These are phyloP conservation scores for Isoetes taiwanensis DNA, from an alignment of 75 land plant species.

Conservation along the genomic window DNA sequence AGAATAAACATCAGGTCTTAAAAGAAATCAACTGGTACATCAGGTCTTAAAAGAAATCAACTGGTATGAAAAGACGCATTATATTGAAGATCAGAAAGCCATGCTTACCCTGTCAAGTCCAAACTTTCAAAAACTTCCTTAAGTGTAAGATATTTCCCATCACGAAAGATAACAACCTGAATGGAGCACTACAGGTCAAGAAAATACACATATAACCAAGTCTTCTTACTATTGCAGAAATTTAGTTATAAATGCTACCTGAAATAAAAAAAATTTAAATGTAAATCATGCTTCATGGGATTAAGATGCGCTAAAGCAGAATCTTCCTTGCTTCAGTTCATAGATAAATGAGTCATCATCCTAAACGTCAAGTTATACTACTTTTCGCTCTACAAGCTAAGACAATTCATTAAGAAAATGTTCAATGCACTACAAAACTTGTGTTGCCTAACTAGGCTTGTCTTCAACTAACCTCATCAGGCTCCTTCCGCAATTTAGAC, in stretches of 20 bases:
- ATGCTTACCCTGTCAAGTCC: constrained; percentile 74
- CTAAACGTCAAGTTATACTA: no score
- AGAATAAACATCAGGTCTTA: not conserved
- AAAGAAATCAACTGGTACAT: not conserved
- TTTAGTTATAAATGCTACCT: no score
- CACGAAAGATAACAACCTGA: constrained; percentile 94
- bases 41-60: not conserved
- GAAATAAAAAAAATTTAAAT: no score
- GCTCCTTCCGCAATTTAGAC: constrained; percentile 90
- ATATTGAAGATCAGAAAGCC: not conserved
- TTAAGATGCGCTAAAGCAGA: no score
- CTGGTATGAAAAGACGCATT: not conserved
- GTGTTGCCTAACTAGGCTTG: no score
- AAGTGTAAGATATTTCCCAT: constrained; percentile 83
- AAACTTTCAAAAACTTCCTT: constrained; percentile 93
- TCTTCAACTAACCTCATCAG: constrained; percentile 60
- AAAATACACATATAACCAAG: not conserved
- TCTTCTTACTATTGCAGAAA: no score
- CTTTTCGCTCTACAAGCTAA: no score
- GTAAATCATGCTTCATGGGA: no score
- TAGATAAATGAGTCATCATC: no score
- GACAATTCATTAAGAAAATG: no score
- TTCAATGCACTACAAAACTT: no score
- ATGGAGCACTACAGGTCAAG: not conserved
- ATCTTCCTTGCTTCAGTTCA: no score